phyloP scores from a whole-genome alignment of 352 stramenopile species.

The Phytopythium ostracodes region DNA sequence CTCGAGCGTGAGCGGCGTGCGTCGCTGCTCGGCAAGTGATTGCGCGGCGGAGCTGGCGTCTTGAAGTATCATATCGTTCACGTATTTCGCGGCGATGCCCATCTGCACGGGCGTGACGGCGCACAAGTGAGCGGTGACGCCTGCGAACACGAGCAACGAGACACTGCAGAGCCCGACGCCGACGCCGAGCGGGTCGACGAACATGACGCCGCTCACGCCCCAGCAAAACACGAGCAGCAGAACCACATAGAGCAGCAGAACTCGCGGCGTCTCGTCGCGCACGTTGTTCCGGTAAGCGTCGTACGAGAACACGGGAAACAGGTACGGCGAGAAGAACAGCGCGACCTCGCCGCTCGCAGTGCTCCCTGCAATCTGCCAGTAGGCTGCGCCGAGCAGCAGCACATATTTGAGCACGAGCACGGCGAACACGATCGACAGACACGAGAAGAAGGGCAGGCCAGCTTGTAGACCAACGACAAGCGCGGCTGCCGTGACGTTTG shows the following conservation, averaged over 20 bases:
- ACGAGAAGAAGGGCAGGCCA: constrained; percentile 78
- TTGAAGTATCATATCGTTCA: constrained; percentile 87
- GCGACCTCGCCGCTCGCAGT: constrained; percentile 40
- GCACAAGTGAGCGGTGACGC: constrained; percentile 73
- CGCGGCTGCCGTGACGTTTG: constrained; percentile 24
- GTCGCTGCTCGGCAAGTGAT: constrained; percentile 51
- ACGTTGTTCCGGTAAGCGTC: constrained; percentile 90
- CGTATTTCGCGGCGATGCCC: constrained; percentile 83
- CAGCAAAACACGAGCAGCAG: constrained; percentile 78
- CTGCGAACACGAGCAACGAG: constrained; percentile 70
- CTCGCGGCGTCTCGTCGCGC: constrained; percentile 76
- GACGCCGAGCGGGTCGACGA: constrained; percentile 87
- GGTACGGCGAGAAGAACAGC: constrained; percentile 82
- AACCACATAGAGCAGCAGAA: constrained; percentile 61
- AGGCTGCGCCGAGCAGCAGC: constrained; percentile 51
- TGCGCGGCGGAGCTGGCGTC: constrained; percentile 78
- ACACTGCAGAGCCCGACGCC: constrained; percentile 87
- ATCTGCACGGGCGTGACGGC: constrained; percentile 85
- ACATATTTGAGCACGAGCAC: constrained; percentile 77
- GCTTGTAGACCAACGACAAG: constrained; percentile 40
- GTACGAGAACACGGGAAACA: constrained; percentile 91
- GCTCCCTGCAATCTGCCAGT: constrained; percentile 47
- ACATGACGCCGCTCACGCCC: constrained; percentile 86
- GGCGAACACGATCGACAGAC: constrained; percentile 80
- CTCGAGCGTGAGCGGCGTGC: constrained; percentile 72